A percentile compares a stretch with the other conserved stretches of the same genome.
phyloP scores from a whole-genome alignment of 495 filamentous ascomycete species.

The Penicillium steckii region DNA sequence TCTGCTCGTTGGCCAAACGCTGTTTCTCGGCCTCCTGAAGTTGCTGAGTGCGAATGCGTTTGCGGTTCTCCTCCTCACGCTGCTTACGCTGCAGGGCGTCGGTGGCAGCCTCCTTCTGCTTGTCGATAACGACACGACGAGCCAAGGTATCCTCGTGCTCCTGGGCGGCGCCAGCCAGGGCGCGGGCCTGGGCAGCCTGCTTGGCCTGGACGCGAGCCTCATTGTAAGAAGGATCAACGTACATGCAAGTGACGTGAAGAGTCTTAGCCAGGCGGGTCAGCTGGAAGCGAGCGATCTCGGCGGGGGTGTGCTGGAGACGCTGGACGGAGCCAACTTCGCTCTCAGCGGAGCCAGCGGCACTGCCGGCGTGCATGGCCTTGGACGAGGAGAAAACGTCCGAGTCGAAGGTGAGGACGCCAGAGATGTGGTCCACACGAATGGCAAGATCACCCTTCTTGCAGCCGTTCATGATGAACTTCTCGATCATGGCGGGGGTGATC shows the following conservation, averaged over 20 bases:
- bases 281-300: conserved; percentile 95
- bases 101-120: conserved; percentile 92
- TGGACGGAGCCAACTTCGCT: conserved; percentile 82
- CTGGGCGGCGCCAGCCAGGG: conserved; percentile 81
- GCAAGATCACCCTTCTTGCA: conserved; percentile 99
- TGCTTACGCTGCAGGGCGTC: conserved; percentile 81
- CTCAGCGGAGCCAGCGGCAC: conserved; percentile 85
- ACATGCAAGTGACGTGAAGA: conserved; percentile 88
- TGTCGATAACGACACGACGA: conserved; percentile 86
- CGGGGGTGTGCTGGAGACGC: conserved; percentile 93
- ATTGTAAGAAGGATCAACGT: conserved; percentile 87
- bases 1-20: conserved; percentile 86
- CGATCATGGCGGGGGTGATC: conserved; percentile 85
- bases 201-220: conserved; percentile 75
- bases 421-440: conserved; percentile 93
- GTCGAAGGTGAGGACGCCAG: conserved; percentile 93
- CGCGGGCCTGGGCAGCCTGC: conserved; percentile 74
- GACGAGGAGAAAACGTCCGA: conserved; percentile 97
- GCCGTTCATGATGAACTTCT: conserved; percentile 99
- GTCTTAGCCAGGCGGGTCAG: conserved; percentile 87
- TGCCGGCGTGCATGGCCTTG: conserved; percentile 86
- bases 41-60: conserved; percentile 79
- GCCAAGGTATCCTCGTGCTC: conserved; percentile 89
- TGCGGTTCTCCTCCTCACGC: conserved; percentile 85
- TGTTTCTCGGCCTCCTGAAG: conserved; percentile 82